These are phyloP conservation scores for Verbena officinalis DNA, from an alignment of 257 asterid species.

Conservation along the genomic window DNA sequence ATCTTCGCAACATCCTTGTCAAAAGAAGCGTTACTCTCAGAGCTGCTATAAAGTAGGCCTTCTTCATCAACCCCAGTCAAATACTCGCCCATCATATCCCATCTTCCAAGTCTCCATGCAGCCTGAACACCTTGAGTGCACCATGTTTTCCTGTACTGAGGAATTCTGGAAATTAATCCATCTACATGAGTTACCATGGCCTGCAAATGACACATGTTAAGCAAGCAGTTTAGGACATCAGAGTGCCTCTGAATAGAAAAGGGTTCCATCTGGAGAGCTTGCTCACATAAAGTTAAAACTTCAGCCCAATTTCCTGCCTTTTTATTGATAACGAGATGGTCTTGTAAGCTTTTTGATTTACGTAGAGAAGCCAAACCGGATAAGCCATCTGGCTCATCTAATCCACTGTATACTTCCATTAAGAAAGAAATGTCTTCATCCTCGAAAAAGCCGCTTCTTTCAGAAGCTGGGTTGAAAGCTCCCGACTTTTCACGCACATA, in stretches of 20 bases:
- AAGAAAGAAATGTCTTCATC: conserved; percentile 85
- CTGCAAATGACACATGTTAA: conserved; percentile 94
- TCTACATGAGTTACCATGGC: conserved; percentile 96
- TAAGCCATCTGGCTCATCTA: conserved; percentile 97
- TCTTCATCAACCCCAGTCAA: conserved; percentile 83
- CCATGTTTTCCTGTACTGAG: conserved; percentile 84
- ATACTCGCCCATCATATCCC: conserved; percentile 98
- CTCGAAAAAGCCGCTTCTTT: conserved; percentile 77
- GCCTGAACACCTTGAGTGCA: conserved; percentile 99
- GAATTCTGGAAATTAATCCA: conserved; percentile 83
- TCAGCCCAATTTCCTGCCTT: conserved; percentile 99
- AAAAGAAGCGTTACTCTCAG: conserved; percentile 91
- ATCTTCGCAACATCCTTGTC: conserved; percentile 96
- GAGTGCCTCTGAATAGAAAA: conserved; percentile 85
- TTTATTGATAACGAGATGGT: conserved; percentile 82
- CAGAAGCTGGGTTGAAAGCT: conserved; percentile 94
- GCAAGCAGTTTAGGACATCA: conserved; percentile 91
- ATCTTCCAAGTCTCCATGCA: conserved; percentile 99
- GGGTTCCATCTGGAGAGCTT: conserved; percentile 94
- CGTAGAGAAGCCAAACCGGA: conserved; percentile 93
- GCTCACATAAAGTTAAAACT: conserved; percentile 95
- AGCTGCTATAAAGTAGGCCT: conserved; percentile 83
- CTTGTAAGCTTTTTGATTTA: conserved; percentile 79
- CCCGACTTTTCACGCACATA: conserved; percentile 83
- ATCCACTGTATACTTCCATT: conserved; percentile 89